Evolutionary conservation across 1,139 yeast species (phyloP).

Genomic region (Pichia sp.): DNA sequence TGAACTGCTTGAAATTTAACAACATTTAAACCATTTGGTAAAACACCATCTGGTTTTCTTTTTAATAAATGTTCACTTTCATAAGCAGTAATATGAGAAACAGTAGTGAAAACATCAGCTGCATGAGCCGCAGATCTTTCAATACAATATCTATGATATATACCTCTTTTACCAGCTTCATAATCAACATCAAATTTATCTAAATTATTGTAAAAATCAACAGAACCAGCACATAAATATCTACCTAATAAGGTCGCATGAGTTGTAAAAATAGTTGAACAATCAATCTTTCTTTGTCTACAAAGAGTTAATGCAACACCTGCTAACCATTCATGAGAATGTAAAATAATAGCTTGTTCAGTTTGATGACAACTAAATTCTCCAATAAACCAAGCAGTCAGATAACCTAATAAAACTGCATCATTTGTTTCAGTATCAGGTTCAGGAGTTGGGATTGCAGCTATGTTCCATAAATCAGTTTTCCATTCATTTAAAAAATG

Average conservation of each 20-base stretch:
- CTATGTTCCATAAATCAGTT: slow-evolving; percentile 82
- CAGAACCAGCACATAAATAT: slow-evolving; percentile 92
- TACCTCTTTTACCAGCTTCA: slow-evolving; percentile 97
- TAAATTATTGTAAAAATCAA: slow-evolving; percentile 90
- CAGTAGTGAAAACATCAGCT: slow-evolving; percentile 96
- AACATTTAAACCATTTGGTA: slow-evolving; percentile 94
- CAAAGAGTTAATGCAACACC: slow-evolving; percentile 94
- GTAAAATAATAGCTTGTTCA: slow-evolving; percentile 78
- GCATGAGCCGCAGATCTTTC: slow-evolving; percentile 96
- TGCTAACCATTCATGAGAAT: slow-evolving; percentile 97
- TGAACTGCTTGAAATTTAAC: slow-evolving; percentile 96
- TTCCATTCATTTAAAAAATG: slow-evolving; percentile 85
- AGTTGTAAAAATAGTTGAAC: slow-evolving; percentile 93
- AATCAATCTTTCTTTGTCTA: slow-evolving; percentile 85
- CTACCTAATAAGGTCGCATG: slow-evolving; percentile 96
- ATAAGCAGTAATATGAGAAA: slow-evolving; percentile 91
- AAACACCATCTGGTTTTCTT: slow-evolving; percentile 94
- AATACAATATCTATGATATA: slow-evolving; percentile 93
- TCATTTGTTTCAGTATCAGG: slow-evolving; percentile 86
- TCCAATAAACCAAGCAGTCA: slow-evolving; percentile 96
- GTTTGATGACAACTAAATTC: slow-evolving; percentile 80
- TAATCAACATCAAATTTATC: slow-evolving; percentile 92
- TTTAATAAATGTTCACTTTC: slow-evolving; percentile 91
- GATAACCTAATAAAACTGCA: slow-evolving; percentile 85
- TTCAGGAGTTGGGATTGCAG: slow-evolving; percentile 91